Evolutionary conservation across 2,329 filamentous ascomycete species (phyloP), one percentile per base, ranked within the genome.

Genomic region (Ophiostoma fasciatum): DNA sequence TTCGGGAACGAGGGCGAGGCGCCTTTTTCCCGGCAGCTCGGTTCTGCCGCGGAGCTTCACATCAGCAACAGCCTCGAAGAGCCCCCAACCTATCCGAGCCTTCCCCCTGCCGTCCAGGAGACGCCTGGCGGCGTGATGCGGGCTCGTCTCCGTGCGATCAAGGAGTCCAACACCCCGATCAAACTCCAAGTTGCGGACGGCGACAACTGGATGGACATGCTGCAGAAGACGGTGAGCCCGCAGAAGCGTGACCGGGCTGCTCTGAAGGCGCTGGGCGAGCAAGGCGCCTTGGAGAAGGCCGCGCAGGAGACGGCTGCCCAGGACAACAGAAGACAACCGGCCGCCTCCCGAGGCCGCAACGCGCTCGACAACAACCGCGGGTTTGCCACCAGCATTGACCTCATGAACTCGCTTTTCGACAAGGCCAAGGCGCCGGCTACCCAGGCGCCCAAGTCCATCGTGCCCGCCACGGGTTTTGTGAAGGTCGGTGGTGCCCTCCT

Each of bases 371-470:
- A 72, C 47, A 64, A 68, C 36, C 72, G 73, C 45, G 78, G 79
- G 1, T 88, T 94, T 56, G 71, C 76, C 15, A 94, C 81, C 15
- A 87, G 82, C 51, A 93, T 96, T 59, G 90, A 94, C 62, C 64
- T 94, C 54, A 94, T 94, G 84, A 88, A 93, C 54, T 93, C 84
- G 32, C 64, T 94, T 38, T 94, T 92, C 58, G 80, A 82, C 54
- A 73, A 79, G 57, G 68, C 75, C 44, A 74, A 71, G 61, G 66
- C 64, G 36, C 66, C 66, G 44, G 58, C 61, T 36, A 63, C 70
- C 49, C 70, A 66, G 17, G 38, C 30, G n/a, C 28, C 66, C 37
- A 66, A 68, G 49, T 63, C 62, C 44, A 58, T 63, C 25, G 51
- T 63, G 46, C 56, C 65, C 41, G 61, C 64, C 48, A 74, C 74